A percentile compares a stretch with the other conserved stretches of the same genome.
Evolutionary conservation across 805 yeast genomes (phyloP).

Genomic region (Ogataea chonburiensis): DNA sequence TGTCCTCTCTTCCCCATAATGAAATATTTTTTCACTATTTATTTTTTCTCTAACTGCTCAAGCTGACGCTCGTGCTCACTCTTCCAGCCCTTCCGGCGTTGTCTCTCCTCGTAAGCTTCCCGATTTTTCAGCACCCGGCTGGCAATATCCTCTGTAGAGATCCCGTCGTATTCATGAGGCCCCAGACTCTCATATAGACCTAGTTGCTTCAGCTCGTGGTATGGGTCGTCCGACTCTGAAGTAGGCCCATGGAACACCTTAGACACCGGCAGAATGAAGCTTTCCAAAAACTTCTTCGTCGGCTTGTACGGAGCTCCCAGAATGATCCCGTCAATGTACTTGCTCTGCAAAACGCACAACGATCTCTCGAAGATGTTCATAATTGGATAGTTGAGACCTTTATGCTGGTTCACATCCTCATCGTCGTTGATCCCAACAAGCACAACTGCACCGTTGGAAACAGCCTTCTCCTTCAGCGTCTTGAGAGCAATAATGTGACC

Average conservation of each 20-base stretch:
- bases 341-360: constrained; percentile 84
- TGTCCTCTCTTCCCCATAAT: constrained; percentile 30
- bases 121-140: constrained; percentile 68
- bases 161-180: constrained; percentile 57
- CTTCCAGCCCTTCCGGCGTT: constrained; percentile 82
- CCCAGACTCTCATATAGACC: constrained; percentile 43
- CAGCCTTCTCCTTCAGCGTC: constrained; percentile 42
- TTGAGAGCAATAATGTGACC: constrained; percentile 82
- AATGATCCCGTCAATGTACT: constrained; percentile 75
- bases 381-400: constrained; percentile 70
- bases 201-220: constrained; percentile 29
- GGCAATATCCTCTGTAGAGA: constrained; percentile 71
- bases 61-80: constrained; percentile 45
- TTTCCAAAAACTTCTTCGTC: constrained; percentile 37
- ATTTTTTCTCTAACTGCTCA: constrained; percentile 10
- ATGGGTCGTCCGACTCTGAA: constrained; percentile 33
- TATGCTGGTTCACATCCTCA: constrained; percentile 48
- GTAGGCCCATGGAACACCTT: constrained; percentile 62
- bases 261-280: constrained; percentile 35
- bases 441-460: constrained; percentile 42
- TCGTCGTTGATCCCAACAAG: constrained; percentile 72
- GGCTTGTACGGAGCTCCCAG: constrained; percentile 66
- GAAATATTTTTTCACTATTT: constrained; percentile 4
- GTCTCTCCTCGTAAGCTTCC: constrained; percentile 79
- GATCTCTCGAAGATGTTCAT: constrained; percentile 88